Evolutionary conservation across 1,284 basidiomycete species (phyloP).

Genomic region (Trametes hirsuta): DNA sequence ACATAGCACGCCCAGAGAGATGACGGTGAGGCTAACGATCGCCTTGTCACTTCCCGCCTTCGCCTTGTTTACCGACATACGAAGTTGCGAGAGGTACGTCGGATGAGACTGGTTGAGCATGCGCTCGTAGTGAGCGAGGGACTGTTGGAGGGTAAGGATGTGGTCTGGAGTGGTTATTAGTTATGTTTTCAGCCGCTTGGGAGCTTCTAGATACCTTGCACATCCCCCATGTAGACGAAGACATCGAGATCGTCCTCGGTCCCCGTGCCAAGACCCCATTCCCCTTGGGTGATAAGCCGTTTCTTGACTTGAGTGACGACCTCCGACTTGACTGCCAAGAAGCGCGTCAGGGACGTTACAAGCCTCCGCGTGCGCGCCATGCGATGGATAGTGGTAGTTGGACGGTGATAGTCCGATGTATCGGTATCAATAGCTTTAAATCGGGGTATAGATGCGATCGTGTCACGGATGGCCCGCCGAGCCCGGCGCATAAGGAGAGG

Average conservation of each 20-base stretch:
- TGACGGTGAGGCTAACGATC: constrained; percentile 67
- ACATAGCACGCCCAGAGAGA: constrained; percentile 74
- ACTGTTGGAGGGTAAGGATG: constrained; percentile 85
- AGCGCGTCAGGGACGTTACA: constrained; percentile 80
- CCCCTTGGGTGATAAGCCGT: constrained; percentile 52
- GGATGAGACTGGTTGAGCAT: constrained; percentile 89
- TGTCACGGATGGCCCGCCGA: constrained; percentile 18
- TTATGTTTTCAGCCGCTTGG: neutral
- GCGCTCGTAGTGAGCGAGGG: constrained; percentile 87
- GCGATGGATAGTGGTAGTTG: constrained; percentile 56
- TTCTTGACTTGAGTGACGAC: constrained; percentile 84
- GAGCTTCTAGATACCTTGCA: constrained; percentile 69
- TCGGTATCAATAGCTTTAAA: constrained; percentile 25
- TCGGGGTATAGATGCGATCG: constrained; percentile 13
- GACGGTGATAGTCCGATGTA: constrained; percentile 27
- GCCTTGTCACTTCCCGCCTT: constrained; percentile 70
- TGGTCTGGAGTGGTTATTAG: constrained; percentile 64
- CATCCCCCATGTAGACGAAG: constrained; percentile 89
- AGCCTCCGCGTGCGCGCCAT: constrained; percentile 84
- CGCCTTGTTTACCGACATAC: constrained; percentile 61
- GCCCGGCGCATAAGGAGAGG: constrained; percentile 26
- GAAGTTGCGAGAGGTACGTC: constrained; percentile 81
- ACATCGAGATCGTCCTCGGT: constrained; percentile 62
- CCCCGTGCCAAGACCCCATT: constrained; percentile 43
- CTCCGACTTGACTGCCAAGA: constrained; percentile 83